phyloP scores from a whole-genome alignment of 2,329 filamentous ascomycete species.

The Aspergillus sp. region DNA sequence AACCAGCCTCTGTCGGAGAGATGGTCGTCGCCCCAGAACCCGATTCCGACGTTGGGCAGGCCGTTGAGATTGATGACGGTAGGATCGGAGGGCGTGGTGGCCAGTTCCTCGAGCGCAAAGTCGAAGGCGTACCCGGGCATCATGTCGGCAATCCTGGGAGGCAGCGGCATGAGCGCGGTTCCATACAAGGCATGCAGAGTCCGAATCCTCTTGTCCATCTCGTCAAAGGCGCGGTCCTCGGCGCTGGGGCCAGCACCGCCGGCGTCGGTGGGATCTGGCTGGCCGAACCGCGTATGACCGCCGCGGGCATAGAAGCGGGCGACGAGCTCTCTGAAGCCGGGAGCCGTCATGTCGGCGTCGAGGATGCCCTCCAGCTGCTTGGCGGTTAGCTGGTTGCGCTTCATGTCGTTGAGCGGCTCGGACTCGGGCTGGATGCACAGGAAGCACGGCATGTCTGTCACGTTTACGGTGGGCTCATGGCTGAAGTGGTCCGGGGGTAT shows the following conservation, averaged over 20 bases:
- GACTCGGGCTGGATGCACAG: constrained; percentile 1
- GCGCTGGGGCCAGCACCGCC: background rate
- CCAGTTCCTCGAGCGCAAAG: too few species aligned
- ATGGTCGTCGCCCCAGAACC: too few species aligned
- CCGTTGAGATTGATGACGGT: too few species aligned
- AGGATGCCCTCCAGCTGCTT: constrained; percentile 2
- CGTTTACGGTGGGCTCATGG: constrained; percentile 1
- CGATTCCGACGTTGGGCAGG: too few species aligned
- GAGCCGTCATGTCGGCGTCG: background rate
- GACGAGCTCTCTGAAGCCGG: constrained; percentile 3
- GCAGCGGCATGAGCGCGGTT: too few species aligned
- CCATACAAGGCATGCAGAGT: too few species aligned
- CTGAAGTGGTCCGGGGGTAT: background rate
- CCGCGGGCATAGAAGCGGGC: constrained; percentile 8
- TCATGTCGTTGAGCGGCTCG: background rate
- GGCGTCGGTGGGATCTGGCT: constrained; percentile 1
- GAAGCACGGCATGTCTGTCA: constrained; percentile 2
- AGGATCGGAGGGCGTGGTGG: too few species aligned
- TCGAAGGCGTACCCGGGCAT: too few species aligned
- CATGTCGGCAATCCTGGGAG: too few species aligned
- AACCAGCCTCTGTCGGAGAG: too few species aligned
- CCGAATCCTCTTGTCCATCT: background rate
- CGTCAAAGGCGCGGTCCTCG: background rate
- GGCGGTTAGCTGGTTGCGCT: background rate
- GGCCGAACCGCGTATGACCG: constrained; percentile 5